Evolutionary conservation across 1,284 basidiomycete genomes (phyloP).

Genomic region (Trametes hirsuta): DNA sequence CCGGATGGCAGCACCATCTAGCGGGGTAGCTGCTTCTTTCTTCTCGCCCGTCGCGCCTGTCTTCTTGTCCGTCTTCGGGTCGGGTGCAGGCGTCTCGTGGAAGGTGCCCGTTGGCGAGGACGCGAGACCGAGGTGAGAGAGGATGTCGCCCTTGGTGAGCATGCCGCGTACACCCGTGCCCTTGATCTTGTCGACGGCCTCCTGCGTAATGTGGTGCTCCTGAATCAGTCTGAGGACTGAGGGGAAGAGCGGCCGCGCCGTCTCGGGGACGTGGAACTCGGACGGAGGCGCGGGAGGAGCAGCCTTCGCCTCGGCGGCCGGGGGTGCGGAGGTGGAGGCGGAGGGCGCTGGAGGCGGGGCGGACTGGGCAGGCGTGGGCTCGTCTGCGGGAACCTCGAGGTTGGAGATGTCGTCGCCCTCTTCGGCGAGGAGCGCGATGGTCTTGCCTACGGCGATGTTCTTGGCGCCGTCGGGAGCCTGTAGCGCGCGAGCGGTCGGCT

Average conservation of each 20-base stretch:
- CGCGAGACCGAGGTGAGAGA: conserved; percentile 80
- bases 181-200: conserved; percentile 60
- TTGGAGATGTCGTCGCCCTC: conserved; percentile 95
- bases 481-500: not conserved
- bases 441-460: conserved; percentile 84
- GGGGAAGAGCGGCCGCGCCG: conserved; percentile 72
- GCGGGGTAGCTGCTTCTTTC: conserved; percentile 38
- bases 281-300: conserved; percentile 29
- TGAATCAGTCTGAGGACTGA: conserved; percentile 74
- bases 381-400: conserved; percentile 72
- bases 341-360: conserved; percentile 27
- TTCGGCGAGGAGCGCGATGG: conserved; percentile 94
- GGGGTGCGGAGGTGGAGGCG: conserved; percentile 35
- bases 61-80: conserved; percentile 39
- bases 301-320: conserved; percentile 30
- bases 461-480: conserved; percentile 85
- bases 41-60: conserved; percentile 36
- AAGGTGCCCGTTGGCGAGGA: conserved; percentile 79
- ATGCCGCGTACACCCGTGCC: conserved; percentile 87
- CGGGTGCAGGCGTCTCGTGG: conserved; percentile 45
- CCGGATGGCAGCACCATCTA: conserved; percentile 73
- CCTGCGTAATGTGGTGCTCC: conserved; percentile 58
- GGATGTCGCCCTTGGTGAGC: conserved; percentile 90
- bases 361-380: conserved; percentile 21
- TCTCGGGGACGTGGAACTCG: conserved; percentile 44